Evolutionary conservation across 2,329 filamentous ascomycete species (phyloP).

Genomic region (Laburnicola sp.): DNA sequence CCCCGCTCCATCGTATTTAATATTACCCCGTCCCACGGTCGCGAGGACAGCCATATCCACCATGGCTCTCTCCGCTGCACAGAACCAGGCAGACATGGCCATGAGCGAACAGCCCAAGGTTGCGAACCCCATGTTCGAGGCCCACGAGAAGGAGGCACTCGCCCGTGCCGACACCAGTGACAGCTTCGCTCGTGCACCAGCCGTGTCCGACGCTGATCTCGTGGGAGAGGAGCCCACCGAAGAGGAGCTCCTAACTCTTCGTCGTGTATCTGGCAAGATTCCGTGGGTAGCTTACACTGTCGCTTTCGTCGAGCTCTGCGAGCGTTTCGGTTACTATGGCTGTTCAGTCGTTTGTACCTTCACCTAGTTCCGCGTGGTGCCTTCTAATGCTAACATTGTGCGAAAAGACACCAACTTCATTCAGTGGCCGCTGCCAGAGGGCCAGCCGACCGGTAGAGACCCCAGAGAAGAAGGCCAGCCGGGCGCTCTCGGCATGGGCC

Average conservation of each 20-base stretch:
- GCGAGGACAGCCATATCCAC: conserved; percentile 19
- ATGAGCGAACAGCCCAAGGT: conserved; percentile 41
- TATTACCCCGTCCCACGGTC: conserved; percentile 10
- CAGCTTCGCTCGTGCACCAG: conserved; percentile 18
- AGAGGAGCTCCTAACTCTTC: conserved; percentile 52
- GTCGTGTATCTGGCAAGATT: conserved; percentile 56
- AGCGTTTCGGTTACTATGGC: conserved; percentile 65
- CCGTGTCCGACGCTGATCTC: conserved; percentile 41
- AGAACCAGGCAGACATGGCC: conserved; percentile 41
- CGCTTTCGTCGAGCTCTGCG: conserved; percentile 63
- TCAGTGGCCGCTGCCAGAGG: conserved; percentile 40
- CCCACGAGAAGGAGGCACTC: conserved; percentile 38
- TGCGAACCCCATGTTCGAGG: conserved; percentile 37
- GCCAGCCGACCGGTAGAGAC: conserved; percentile 36
- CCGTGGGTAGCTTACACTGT: conserved; percentile 60
- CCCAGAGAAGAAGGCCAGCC: conserved; percentile 36
- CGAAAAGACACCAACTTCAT: conserved; percentile 45
- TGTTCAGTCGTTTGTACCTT: conserved; percentile 63
- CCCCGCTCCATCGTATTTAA: conserved; percentile 16
- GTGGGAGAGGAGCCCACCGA: conserved; percentile 50
- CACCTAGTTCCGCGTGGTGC: neutral
- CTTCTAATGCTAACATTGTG: conserved; percentile 2
- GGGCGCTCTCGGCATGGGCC: conserved; percentile 42
- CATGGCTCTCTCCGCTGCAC: conserved; percentile 38
- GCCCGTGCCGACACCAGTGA: conserved; percentile 23